These are phyloP conservation scores for Diutina pseudorugosa DNA, from an alignment of 1,139 yeast genomes.

Conservation along the genomic window DNA sequence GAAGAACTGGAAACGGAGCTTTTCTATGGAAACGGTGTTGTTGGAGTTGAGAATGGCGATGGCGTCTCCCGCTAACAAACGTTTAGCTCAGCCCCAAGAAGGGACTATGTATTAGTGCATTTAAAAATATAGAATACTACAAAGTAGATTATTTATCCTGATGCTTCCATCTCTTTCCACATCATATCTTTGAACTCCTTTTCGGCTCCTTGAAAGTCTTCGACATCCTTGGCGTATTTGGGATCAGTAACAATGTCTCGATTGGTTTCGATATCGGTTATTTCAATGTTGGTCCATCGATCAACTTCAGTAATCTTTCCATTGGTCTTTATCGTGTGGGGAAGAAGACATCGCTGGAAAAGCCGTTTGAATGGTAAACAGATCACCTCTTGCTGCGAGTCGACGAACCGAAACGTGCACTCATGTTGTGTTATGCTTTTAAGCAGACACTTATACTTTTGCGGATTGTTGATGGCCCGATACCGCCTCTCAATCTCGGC, in stretches of 20 bases:
- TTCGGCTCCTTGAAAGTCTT: slow-evolving; percentile 28
- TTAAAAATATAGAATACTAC: background rate
- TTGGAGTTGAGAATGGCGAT: slow-evolving; percentile 74
- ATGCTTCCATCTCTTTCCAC: slow-evolving; percentile 13
- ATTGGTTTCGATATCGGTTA: slow-evolving; percentile 29
- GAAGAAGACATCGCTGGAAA: slow-evolving; percentile 35
- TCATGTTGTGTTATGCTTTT: slow-evolving; percentile 37
- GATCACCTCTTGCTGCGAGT: slow-evolving; percentile 24
- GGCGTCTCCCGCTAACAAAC: slow-evolving; percentile 78
- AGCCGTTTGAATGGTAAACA: slow-evolving; percentile 44
- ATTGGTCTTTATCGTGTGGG: slow-evolving; percentile 12
- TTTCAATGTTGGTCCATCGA: slow-evolving; percentile 31
- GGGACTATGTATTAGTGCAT: slow-evolving; percentile 48
- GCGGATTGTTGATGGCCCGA: slow-evolving; percentile 18
- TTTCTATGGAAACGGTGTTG: slow-evolving; percentile 84
- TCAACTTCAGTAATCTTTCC: slow-evolving; percentile 17
- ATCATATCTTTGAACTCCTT: slow-evolving; percentile 22
- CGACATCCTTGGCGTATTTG: slow-evolving; percentile 17
- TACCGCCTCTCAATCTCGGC: slow-evolving; percentile 19
- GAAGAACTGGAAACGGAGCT: slow-evolving; percentile 75
- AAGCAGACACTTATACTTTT: slow-evolving; percentile 27
- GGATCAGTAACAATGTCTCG: slow-evolving; percentile 12
- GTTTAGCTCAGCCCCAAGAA: slow-evolving; percentile 83
- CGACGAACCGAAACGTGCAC: slow-evolving; percentile 28
- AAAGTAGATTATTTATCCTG: background rate